Evolutionary conservation across 768 basidiomycete genomes (phyloP), one percentile per base, ranked within the genome.

Genomic region (Lenzites betulinus): DNA sequence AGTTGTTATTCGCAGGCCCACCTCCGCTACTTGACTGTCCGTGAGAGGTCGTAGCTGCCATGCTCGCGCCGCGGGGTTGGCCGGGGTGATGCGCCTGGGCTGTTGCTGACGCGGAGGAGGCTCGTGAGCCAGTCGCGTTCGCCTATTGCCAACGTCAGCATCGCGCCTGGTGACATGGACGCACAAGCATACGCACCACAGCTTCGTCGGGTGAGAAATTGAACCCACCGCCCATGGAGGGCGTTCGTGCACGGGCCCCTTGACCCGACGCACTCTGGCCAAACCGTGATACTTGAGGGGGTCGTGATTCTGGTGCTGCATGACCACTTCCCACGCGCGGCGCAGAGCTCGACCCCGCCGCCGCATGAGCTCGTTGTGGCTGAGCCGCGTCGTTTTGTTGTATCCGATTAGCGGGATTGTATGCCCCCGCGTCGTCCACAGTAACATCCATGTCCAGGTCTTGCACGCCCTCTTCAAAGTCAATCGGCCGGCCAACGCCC

Each of bases 381-480:
- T 42, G 39, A 13, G 4, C 6, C 30, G 11, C 30, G 30, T 33
- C 30, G 30, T 11, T 11, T 33, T 48, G 22, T 20, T n/a, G 38
- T 2, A 15, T 46, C 8, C 3, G 30, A 15, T 18, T 35, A 18
- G 18, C 46, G 30, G 49, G 16, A 13, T 28, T 20, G 22, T 23
- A 23, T 7, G 20, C 43, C 6, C 28, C 54, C 26, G 3, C 7
- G n/a, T 22, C 22, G 11, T 11, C 54, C 28, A n/a, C 9, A 2
- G 36, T 39, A 25, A 49, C 46, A 18, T 56, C 60, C 30, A 30
- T 38, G 18, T 44, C 46, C 1, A 7, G 38, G 3, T 41, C 51
- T 6, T 56, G 67, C 20, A 59, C n/a, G 35, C 76, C 75, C 62
- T 76, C 77, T 11, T 78, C 78, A 47, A 71, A 78, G 59, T 79